Evolutionary conservation across 495 filamentous ascomycete species (phyloP).

Genomic region (Daldinia caldariorum): DNA sequence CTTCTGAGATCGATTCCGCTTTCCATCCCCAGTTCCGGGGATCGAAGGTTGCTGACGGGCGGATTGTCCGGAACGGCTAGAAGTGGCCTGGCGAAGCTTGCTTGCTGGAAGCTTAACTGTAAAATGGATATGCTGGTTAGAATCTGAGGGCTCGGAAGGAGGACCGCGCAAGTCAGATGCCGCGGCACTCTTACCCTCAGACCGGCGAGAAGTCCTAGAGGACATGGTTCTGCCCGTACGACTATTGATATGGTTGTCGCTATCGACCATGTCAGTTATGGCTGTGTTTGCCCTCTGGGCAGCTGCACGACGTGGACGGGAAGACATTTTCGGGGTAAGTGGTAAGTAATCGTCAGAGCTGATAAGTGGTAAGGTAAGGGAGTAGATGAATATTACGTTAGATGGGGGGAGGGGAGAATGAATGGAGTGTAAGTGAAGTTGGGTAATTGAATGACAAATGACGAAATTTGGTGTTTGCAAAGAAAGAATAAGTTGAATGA

Average conservation of each 20-base stretch:
- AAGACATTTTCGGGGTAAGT: conserved; percentile 50
- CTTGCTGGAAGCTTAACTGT: conserved; percentile 86
- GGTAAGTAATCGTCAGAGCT: background rate
- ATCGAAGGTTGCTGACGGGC: conserved; percentile 50
- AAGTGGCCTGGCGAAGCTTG: conserved; percentile 82
- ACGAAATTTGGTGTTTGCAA: conserved; percentile 15
- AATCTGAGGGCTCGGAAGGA: conserved; percentile 64
- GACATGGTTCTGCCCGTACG: conserved; percentile 57
- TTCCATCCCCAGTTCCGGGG: conserved; percentile 69
- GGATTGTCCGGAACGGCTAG: conserved; percentile 48
- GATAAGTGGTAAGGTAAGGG: conserved; percentile 8
- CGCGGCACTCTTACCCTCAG: conserved; percentile 55
- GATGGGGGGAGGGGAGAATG: background rate
- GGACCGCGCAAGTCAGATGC: conserved; percentile 66
- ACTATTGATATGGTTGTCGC: conserved; percentile 55
- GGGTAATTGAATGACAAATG: conserved; percentile 21
- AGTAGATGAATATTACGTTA: background rate
- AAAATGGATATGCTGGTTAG: conserved; percentile 73
- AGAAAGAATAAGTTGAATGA: conserved; percentile 10
- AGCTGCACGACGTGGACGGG: conserved; percentile 57
- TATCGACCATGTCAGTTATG: conserved; percentile 63
- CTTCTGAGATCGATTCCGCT: conserved; percentile 69
- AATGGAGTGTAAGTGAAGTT: background rate
- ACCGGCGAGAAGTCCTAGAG: conserved; percentile 59
- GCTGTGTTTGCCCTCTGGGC: conserved; percentile 60